Evolutionary conservation across 352 stramenopile species (phyloP), one percentile per base, ranked within the genome.

Genomic region (Saprolegnia diclina): DNA sequence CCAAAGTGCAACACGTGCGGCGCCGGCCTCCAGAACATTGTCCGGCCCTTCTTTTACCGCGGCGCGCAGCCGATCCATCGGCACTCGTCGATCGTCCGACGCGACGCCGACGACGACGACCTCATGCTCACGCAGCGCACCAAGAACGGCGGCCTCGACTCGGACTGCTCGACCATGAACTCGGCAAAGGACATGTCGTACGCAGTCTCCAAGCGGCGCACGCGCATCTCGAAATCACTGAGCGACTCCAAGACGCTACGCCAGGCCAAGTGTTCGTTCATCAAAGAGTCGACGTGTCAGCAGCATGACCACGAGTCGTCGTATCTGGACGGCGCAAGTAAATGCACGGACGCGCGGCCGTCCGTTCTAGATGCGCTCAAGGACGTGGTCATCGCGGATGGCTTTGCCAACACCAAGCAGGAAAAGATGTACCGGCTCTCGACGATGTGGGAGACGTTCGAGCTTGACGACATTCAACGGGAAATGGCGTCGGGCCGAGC

Each of bases 401-500:
- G 85, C 22, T 62, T 73, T 35, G 71, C 73, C 3, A 80, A 78
- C 54, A 93, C 85, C 19, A 79, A 83, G 68, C 81, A 91, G 73
- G 85, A 93, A 77, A 79, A 92, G 52, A 77, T 89, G 40, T 77
- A 86, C 45, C 82, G 85, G 4, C 71, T 93, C 53, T 89, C 77
- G 22, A 86, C 82, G 32, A 91, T 93, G 85, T 93, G 85, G 85
- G 78, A 84, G 13, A 70, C 83, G 44, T 93, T 88, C 74, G 82
- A 68, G 50, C 40, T 68, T 11, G 45, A 68, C n/a, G 62, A 68
- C 45, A 68, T 68, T 22, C 62, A 68, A n/a, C 40, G 45, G 21
- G 62, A 68, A 40, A 24, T 68, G 14, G 50, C 59, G 7, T 40
- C 24, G 24, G 11, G n/a, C n/a, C 59, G 37, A 13, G 40, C 19